phyloP scores from a whole-genome alignment of 768 basidiomycete genomes.

The Leccinum olivaceopallidum region DNA sequence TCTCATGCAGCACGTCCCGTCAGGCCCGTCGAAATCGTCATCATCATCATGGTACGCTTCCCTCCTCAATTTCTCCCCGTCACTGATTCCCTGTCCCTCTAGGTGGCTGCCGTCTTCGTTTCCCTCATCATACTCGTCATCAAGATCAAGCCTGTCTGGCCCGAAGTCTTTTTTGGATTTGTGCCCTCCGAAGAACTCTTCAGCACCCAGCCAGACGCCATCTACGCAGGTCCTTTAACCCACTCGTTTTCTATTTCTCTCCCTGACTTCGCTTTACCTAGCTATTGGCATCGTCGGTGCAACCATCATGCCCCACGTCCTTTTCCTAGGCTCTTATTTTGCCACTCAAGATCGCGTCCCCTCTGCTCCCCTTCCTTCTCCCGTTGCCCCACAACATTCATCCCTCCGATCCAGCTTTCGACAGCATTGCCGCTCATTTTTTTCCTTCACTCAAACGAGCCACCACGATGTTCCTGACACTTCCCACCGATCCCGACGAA shows the following conservation, averaged over 20 bases:
- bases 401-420: not conserved
- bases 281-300: slow-evolving; percentile 46
- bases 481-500: slow-evolving; percentile 25
- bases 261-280: slow-evolving; percentile 21
- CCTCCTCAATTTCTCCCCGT: not conserved
- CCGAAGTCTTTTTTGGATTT: slow-evolving; percentile 42
- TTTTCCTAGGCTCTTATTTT: slow-evolving; percentile 46
- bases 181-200: slow-evolving; percentile 35
- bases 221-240: slow-evolving; percentile 33
- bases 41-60: slow-evolving; percentile 33
- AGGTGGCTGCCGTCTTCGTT: slow-evolving; percentile 30
- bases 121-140: slow-evolving; percentile 44
- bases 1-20: slow-evolving; percentile 33
- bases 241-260: slow-evolving; percentile 3
- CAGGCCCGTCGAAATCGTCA: slow-evolving; percentile 39
- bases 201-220: slow-evolving; percentile 38
- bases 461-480: slow-evolving; percentile 10
- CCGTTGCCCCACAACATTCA: slow-evolving; percentile 1
- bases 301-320: slow-evolving; percentile 61
- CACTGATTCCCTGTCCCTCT: not conserved
- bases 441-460: slow-evolving; percentile 10
- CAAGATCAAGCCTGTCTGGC: slow-evolving; percentile 42
- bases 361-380: slow-evolving; percentile 37
- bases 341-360: slow-evolving; percentile 9
- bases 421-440: slow-evolving; percentile 3